Evolutionary conservation across 2,329 filamentous ascomycete genomes (phyloP), one percentile per base, ranked within the genome.

Genomic region (Dactylellina sp.): DNA sequence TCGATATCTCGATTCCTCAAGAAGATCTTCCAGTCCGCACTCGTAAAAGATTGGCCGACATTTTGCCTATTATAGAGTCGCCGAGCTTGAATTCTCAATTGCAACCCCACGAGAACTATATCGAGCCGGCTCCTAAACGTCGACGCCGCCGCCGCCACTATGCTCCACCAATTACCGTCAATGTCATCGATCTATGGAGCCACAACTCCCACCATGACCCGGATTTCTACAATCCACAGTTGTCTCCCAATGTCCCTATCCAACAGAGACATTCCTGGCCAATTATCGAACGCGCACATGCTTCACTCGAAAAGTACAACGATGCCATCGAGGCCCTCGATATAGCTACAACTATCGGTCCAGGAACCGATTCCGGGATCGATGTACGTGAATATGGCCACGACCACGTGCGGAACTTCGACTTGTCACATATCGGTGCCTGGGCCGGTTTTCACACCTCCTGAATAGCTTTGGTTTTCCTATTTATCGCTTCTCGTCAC

Each of bases 371-470:
- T 18, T 56, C 42, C 1, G 49, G 49, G 1, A 47, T 62, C 32
- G 47, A 47, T 32, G 50, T 71, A 14, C 18, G 28, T 7, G 59
- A 71, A 39, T 46, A 20, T 12, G 28, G 9, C 28, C 24, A 22
- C 14, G 32, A 12, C 9, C 20, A n/a, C 1, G 24, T 28, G 9
- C 28, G 5, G 4, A 37, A 39, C 9, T 20, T 52, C 2, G 40
- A 71, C 14, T 12, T 71, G 9, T 39, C 50, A 35, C 46, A 64
- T 32, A 52, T 71, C 44, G 66, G 66, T 2, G 50, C 44, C 40
- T 71, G 66, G 66, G 24, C 7, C 24, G 11, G 1, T 24, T n/a
- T 37, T 5, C 2, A 11, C 11, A 18, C 20, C 7, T 18, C 9
- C 12, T 46, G 42, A 46, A 2, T 9, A 12, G 20, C 28, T 32